Evolutionary conservation across 2,329 filamentous ascomycete genomes (phyloP), one percentile per base, ranked within the genome.

Genomic region (Spiromastix sp.): DNA sequence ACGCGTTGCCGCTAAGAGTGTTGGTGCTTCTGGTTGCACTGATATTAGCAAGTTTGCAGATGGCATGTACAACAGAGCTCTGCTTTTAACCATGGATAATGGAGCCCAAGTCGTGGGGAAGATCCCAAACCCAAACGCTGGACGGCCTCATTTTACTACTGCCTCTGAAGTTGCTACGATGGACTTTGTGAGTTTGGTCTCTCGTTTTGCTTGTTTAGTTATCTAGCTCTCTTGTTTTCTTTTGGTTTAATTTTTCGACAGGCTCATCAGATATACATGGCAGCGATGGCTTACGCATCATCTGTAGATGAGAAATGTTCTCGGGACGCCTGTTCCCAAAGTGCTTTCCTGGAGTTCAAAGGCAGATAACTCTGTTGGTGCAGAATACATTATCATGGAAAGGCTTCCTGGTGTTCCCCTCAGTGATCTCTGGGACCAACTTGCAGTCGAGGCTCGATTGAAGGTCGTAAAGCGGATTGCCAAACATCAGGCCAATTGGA

Each of bases 291-390:
- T n/a, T n/a, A n/a, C n/a, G n/a, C n/a, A n/a, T n/a, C n/a, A n/a
- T n/a, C n/a, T n/a, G n/a, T 30, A 61, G 54, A 45, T 44, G 10
- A 48, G 49, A 15, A 49, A 50, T 22, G 40, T 50, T 15, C 45
- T 60, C 7, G 32, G 38, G 18, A 55, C 43, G 15, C 57, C 57
- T 16, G 45, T 52, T 10, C 57, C 57, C 4, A 50, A 41, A 39
- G 51, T 58, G 9, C 42, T 50, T 9, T 50, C 48, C 10, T 61
- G 55, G 56, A 51, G 45, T 38, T 56, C 54, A n/a, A 38, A 38
- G 18, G 41, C 44, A 15, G 34, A 18, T 4, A 56, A 48, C 34
- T 39, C 48, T 15, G 48, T 55, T 32, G 49, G 48, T n/a, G 49
- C 51, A 22, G 54, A 57, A 42, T 58, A 56, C 38, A 50, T 51